phyloP scores from a whole-genome alignment of 2,329 filamentous ascomycete species.

The Colletotrichum sansevieriae region DNA sequence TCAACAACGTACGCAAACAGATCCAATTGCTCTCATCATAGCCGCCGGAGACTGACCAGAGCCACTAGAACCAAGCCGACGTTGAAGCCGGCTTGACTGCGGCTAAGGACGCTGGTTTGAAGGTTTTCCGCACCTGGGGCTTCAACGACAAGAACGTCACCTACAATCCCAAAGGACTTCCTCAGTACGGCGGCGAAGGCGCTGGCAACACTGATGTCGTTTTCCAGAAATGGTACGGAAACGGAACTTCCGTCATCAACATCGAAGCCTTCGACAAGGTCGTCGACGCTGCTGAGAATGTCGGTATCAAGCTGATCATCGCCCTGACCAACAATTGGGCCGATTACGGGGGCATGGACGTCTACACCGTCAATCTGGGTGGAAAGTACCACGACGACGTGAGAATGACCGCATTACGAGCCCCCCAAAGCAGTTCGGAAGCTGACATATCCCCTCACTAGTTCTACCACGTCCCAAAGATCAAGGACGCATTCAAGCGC shows the following conservation, averaged over 20 bases:
- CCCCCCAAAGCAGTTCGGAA: neutral
- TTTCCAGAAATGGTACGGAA: slow-evolving; percentile 59
- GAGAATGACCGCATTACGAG: slow-evolving; percentile 25
- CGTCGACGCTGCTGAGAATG: slow-evolving; percentile 60
- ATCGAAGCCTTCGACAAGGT: slow-evolving; percentile 62
- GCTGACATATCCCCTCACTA: slow-evolving; percentile 39
- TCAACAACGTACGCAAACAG: slow-evolving; percentile 58
- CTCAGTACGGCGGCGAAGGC: slow-evolving; percentile 64
- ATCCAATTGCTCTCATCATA: neutral
- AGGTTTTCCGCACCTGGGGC: slow-evolving; percentile 69
- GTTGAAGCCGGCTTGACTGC: slow-evolving; percentile 60
- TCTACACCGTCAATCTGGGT: slow-evolving; percentile 64
- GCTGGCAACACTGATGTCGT: slow-evolving; percentile 59
- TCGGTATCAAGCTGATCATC: slow-evolving; percentile 63
- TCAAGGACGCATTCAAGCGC: slow-evolving; percentile 65
- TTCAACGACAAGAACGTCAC: slow-evolving; percentile 70
- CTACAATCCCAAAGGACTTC: slow-evolving; percentile 58
- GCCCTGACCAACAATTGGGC: slow-evolving; percentile 68
- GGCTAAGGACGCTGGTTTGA: slow-evolving; percentile 62
- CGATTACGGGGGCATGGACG: slow-evolving; percentile 67
- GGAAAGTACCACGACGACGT: slow-evolving; percentile 62
- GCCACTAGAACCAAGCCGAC: slow-evolving; percentile 58
- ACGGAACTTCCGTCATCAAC: slow-evolving; percentile 61
- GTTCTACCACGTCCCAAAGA: slow-evolving; percentile 63
- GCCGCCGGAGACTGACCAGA: neutral